A percentile compares a stretch with the other conserved stretches of the same genome.
Evolutionary conservation across 805 yeast species (phyloP).

Genomic region (Barnettozyma salicaria): DNA sequence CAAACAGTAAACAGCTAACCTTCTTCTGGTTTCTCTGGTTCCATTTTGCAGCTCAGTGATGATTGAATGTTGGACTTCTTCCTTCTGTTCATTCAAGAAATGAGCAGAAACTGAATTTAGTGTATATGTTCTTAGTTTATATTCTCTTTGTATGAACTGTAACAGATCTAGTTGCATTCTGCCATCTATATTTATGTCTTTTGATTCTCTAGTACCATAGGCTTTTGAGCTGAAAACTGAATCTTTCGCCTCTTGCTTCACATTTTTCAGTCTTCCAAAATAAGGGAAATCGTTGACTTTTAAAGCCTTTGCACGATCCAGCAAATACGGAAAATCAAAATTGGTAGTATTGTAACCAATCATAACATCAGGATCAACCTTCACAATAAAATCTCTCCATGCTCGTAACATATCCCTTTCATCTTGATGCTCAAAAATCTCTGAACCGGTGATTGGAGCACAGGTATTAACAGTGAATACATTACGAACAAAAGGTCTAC

Average conservation of each 20-base stretch:
- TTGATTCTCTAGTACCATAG: slow-evolving; percentile 91
- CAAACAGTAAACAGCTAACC: slow-evolving; percentile 94
- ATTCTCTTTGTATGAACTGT: slow-evolving; percentile 91
- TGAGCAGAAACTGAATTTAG: slow-evolving; percentile 93
- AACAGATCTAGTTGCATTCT: slow-evolving; percentile 90
- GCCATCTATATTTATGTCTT: slow-evolving; percentile 89
- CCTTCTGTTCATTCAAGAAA: slow-evolving; percentile 91
- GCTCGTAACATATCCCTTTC: slow-evolving; percentile 78
- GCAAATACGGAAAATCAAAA: slow-evolving; percentile 88
- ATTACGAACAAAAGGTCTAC: slow-evolving; percentile 86
- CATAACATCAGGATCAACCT: slow-evolving; percentile 90
- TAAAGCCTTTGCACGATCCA: slow-evolving; percentile 80
- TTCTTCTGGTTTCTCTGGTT: slow-evolving; percentile 82
- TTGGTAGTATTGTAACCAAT: slow-evolving; percentile 95
- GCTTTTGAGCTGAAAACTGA: slow-evolving; percentile 89
- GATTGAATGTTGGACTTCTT: slow-evolving; percentile 95
- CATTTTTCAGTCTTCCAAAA: slow-evolving; percentile 68
- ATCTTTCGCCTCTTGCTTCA: slow-evolving; percentile 74
- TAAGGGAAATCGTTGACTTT: slow-evolving; percentile 65
- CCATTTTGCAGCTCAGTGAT: slow-evolving; percentile 94
- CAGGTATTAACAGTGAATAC: slow-evolving; percentile 93
- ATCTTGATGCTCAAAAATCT: slow-evolving; percentile 65
- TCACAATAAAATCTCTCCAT: slow-evolving; percentile 83
- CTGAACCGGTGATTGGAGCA: slow-evolving; percentile 89
- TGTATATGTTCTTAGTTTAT: slow-evolving; percentile 89